These are phyloP conservation scores for Jacaranda mimosifolia DNA, from an alignment of 257 asterid genomes.

Conservation along the genomic window DNA sequence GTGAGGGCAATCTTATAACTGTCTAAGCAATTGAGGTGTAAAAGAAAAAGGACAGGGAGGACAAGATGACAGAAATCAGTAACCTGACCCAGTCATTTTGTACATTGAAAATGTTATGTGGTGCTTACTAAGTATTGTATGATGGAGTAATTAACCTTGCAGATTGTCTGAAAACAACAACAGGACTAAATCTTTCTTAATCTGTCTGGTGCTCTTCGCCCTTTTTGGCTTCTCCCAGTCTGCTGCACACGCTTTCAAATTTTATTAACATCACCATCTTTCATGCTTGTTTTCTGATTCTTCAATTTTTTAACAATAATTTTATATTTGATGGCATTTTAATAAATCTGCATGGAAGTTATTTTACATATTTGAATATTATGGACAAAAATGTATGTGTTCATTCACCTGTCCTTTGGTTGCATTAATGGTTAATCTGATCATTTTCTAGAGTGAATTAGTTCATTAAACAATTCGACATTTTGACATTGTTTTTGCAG, in stretches of 20 bases:
- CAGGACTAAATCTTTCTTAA: neutral
- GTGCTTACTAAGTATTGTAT: neutral
- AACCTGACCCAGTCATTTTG: neutral
- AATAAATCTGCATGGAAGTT: constrained; percentile 2
- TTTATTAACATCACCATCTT: neutral
- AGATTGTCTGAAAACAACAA: no score
- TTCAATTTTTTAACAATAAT: neutral
- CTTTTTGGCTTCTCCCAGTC: neutral
- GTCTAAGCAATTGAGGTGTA: no score
- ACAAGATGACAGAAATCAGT: neutral
- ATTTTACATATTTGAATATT: neutral
- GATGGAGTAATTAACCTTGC: neutral
- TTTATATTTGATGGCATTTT: neutral
- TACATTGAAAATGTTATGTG: constrained; percentile 13
- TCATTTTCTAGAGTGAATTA: constrained; percentile 7
- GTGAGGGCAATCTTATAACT: neutral
- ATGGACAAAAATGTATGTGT: constrained; percentile 12
- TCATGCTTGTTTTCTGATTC: neutral
- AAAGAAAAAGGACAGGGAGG: no score
- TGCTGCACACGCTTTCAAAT: neutral
- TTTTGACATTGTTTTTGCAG: constrained; percentile 48
- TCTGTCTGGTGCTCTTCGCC: neutral
- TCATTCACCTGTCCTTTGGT: neutral
- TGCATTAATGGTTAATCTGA: no score
- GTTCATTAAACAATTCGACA: neutral